Evolutionary conservation across 352 stramenopile genomes (phyloP), one percentile per base, ranked within the genome.

Genomic region (Salisapilia sapeloensis): DNA sequence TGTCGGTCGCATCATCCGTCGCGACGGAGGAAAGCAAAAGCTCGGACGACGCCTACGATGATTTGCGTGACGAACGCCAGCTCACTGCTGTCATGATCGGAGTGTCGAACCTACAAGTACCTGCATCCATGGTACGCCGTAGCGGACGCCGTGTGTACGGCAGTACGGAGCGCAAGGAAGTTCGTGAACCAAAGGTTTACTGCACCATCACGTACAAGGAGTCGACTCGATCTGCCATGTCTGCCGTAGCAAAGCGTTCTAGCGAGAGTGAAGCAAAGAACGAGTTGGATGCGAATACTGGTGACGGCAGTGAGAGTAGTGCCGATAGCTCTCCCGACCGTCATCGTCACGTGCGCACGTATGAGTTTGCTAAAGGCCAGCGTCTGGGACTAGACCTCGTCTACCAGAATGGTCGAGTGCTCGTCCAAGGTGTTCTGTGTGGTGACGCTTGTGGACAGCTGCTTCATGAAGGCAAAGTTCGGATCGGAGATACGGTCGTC

Each of bases 381-480:
- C 56, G 44, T 19, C 40, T 90, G n/a, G 74, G 74, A 6, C 53
- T 90, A n/a, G 70, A 86, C 48, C 46, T 90, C 9, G 66, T 90
- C 9, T 85, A 90, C 38, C 54, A 61, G 30, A 79, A 62, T 28
- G 74, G 74, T 2, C 61, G 61, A 26, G 67, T 90, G 9, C 38
- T 83, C 4, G 66, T 90, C 1, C 74, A 90, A 38, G 74, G 70
- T 14, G 61, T 90, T 15, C 49, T 65, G 10, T 82, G 56, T 25
- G 60, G 78, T 26, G 66, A 63, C 8, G 58, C 58, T 8, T 85
- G 70, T 29, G 67, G 74, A 0, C 17, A 46, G 20, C 40, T 85
- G 3, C 24, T 82, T 9, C 58, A 75, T 19, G 65, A 81, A 37
- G 62, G 63, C 0, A 69, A 76, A 17, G 57, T 90, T 18, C 53